Evolutionary conservation across 2,329 filamentous ascomycete species (phyloP).

Genomic region (Sclerotinia borealis): DNA sequence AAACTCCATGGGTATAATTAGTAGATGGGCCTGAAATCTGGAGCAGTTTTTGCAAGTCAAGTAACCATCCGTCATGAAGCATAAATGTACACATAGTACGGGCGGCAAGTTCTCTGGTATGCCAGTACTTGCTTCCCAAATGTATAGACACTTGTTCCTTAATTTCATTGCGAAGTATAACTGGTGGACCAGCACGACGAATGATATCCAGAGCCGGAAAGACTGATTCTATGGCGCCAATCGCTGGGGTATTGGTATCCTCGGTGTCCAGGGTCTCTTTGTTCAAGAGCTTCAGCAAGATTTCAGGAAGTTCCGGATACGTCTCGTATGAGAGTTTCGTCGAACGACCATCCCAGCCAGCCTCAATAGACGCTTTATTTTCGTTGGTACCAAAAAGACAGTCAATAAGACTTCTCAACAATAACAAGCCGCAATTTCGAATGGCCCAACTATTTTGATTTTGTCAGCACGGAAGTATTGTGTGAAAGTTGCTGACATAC

Average conservation of each 20-base stretch:
- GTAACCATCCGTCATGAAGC: constrained; percentile 45
- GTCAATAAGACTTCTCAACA: constrained; percentile 81
- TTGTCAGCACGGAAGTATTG: constrained; percentile 7
- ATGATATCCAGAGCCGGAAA: constrained; percentile 81
- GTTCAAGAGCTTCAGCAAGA: constrained; percentile 57
- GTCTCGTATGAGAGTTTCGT: constrained; percentile 64
- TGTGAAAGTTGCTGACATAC: constrained; percentile 38
- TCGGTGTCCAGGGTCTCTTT: constrained; percentile 16
- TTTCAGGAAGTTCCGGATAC: constrained; percentile 57
- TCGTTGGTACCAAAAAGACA: constrained; percentile 70
- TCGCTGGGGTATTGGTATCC: constrained; percentile 27
- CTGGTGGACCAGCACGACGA: constrained; percentile 62
- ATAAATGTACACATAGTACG: constrained; percentile 62
- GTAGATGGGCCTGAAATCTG: constrained; percentile 32
- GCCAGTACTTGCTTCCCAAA: constrained; percentile 67
- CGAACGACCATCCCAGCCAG: constrained; percentile 57
- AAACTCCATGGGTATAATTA: constrained; percentile 53
- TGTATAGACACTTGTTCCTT: constrained; percentile 54
- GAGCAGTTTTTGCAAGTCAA: constrained; percentile 32
- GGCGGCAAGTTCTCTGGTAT: constrained; percentile 74
- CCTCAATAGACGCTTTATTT: constrained; percentile 56
- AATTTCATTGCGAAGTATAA: constrained; percentile 48
- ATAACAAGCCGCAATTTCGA: constrained; percentile 84
- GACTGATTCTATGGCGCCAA: constrained; percentile 58
- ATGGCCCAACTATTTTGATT: constrained; percentile 68